phyloP scores from a whole-genome alignment of 495 filamentous ascomycete genomes.

The Tuber microsphaerosporum region DNA sequence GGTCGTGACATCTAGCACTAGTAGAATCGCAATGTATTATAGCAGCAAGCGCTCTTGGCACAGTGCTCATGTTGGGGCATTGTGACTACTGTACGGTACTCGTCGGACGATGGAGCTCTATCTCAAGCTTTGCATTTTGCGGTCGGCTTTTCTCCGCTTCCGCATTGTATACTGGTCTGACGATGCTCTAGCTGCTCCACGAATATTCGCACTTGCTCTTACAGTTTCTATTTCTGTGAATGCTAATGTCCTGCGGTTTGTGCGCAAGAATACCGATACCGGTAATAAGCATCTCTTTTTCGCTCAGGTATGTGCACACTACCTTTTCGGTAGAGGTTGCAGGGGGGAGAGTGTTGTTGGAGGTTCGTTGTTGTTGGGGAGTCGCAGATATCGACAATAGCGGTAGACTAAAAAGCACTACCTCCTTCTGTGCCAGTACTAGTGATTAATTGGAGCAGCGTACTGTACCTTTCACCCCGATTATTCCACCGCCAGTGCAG shows the following conservation, averaged over 20 bases:
- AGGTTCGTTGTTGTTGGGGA: not conserved
- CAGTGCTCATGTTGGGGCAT: not conserved
- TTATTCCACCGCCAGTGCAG: not conserved
- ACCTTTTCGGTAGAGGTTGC: not conserved
- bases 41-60: not conserved
- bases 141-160: not conserved
- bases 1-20: not conserved
- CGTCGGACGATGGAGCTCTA: not conserved
- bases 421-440: not conserved
- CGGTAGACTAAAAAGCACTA: not conserved
- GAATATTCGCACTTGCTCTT: not conserved
- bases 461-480: not conserved
- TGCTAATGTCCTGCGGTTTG: not conserved
- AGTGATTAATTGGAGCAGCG: not conserved
- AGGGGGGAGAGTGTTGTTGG: not conserved
- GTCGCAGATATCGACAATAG: not conserved
- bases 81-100: not conserved
- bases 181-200: not conserved
- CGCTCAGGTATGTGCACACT: constrained; percentile 1
- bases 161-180: not conserved
- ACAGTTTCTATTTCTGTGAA: not conserved
- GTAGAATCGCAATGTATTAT: not conserved
- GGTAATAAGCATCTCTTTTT: not conserved
- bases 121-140: not conserved
- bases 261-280: not conserved